Evolutionary conservation across 2,329 filamentous ascomycete genomes (phyloP).

Genomic region (Phialemonium atrogriseum): DNA sequence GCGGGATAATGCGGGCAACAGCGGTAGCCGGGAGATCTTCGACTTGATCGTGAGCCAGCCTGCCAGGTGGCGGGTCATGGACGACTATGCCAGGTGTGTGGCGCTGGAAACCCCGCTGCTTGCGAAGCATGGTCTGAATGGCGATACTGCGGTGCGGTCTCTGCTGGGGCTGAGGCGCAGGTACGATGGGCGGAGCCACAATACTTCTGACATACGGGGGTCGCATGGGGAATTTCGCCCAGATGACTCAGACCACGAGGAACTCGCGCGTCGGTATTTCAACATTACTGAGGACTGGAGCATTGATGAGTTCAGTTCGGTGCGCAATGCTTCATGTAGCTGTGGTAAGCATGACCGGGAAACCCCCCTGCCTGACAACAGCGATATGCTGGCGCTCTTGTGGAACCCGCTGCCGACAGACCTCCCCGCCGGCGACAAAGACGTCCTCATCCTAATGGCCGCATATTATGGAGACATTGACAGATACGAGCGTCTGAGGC

Average conservation of each 20-base stretch:
- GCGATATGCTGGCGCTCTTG: conserved; percentile 13
- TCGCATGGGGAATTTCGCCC: background rate
- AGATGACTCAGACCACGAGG: background rate
- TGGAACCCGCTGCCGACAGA: conserved; percentile 23
- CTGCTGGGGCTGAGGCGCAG: conserved; percentile 1
- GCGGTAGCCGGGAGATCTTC: conserved; percentile 16
- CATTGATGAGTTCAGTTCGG: conserved; percentile 8
- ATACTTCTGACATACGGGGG: conserved; percentile 1
- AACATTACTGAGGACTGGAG: conserved; percentile 20
- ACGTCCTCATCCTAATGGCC: conserved; percentile 25
- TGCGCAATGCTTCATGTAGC: background rate
- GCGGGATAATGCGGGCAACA: conserved; percentile 4
- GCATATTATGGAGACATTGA: conserved; percentile 29
- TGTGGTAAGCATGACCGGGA: conserved; percentile 6
- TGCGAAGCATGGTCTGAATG: conserved; percentile 20
- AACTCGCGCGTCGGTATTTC: conserved; percentile 10
- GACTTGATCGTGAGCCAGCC: conserved; percentile 20
- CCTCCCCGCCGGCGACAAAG: conserved; percentile 25
- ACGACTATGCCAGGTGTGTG: conserved; percentile 24
- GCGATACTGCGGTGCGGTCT: conserved; percentile 21
- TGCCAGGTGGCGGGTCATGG: conserved; percentile 21
- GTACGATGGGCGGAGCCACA: background rate
- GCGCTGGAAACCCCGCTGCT: conserved; percentile 6
- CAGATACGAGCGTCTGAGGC: conserved; percentile 23
- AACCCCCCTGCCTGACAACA: conserved; percentile 1